A percentile compares a stretch with the other conserved stretches of the same genome.
phyloP scores from a whole-genome alignment of 176 grass and related monocot species.

The Zoysia japonica region DNA sequence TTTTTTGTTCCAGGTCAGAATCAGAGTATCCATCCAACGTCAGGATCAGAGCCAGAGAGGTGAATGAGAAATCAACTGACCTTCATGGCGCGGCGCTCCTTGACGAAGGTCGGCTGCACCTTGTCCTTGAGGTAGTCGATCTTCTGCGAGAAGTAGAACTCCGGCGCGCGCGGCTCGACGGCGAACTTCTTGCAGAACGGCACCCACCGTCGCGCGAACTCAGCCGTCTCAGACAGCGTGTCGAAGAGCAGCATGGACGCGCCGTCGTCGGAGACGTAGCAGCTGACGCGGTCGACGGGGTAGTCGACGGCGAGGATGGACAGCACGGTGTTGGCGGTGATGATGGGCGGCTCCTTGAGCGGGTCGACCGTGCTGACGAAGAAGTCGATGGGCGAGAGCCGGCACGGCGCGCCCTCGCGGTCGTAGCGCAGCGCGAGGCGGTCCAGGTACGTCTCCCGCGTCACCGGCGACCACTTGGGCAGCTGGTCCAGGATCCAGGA shows the following conservation, averaged over 20 bases:
- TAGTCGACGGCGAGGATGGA: conserved; percentile 83
- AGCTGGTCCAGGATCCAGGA: conserved; percentile 98
- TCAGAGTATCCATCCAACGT: not conserved
- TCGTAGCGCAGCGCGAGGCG: conserved; percentile 76
- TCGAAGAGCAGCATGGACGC: conserved; percentile 93
- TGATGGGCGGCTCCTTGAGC: conserved; percentile 8
- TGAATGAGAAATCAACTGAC: not conserved
- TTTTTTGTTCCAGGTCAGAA: not conserved
- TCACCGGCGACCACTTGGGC: conserved; percentile 90
- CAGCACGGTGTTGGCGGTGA: conserved; percentile 72
- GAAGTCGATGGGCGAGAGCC: conserved; percentile 68
- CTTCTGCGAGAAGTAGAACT: conserved; percentile 99
- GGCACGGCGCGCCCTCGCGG: conserved; percentile 61
- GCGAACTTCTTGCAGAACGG: conserved; percentile 93
- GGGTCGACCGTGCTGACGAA: conserved; percentile 90
- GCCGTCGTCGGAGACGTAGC: conserved; percentile 95
- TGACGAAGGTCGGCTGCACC: conserved; percentile 90
- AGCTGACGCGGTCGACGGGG: conserved; percentile 75
- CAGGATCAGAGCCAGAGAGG: not conserved
- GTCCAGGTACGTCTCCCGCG: conserved; percentile 94
- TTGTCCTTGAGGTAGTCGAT: conserved; percentile 99
- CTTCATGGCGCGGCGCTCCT: conserved; percentile 94
- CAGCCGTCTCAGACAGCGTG: conserved; percentile 75
- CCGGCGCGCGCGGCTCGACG: conserved; percentile 80
- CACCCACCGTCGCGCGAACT: conserved; percentile 89